phyloP scores from a whole-genome alignment of 225 moss, liverwort and hornwort species.

The Pseudisothecium myosuroides region DNA sequence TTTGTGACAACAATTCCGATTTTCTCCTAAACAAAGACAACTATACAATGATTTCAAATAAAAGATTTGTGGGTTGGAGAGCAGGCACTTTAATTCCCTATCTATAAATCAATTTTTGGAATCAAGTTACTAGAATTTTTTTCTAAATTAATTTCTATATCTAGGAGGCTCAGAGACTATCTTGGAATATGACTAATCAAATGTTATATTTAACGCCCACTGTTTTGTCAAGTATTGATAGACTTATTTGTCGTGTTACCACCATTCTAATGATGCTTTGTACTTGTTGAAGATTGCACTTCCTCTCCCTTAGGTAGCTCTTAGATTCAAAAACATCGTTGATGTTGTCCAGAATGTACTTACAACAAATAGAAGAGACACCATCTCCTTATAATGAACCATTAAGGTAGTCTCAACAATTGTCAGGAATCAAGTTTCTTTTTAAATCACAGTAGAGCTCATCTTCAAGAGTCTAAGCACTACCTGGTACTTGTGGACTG shows the following conservation, averaged over 20 bases:
- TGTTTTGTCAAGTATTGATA: too few species aligned
- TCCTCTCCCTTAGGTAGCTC: too few species aligned
- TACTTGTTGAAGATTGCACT: too few species aligned
- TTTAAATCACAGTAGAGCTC: rapidly evolving
- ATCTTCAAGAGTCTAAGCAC: background rate
- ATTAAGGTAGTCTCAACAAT: background rate
- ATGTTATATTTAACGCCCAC: background rate
- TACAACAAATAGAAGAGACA: too few species aligned
- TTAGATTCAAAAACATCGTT: too few species aligned
- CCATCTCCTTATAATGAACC: too few species aligned
- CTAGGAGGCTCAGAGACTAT: background rate
- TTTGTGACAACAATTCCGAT: too few species aligned
- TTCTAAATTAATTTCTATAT: background rate
- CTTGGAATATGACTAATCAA: background rate
- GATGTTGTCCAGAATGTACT: too few species aligned
- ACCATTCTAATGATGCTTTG: too few species aligned
- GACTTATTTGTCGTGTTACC: background rate
- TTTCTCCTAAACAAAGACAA: background rate
- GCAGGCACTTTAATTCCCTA: background rate
- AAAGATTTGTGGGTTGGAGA: background rate
- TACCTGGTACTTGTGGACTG: background rate
- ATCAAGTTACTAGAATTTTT: background rate
- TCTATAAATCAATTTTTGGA: background rate
- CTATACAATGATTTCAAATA: background rate
- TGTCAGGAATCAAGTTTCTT: background rate